Percentiles rank a stretch among this genome's conserved stretches.
Evolutionary conservation across 495 filamentous ascomycete species (phyloP).

Genomic region (Aspergillus cavernicola): DNA sequence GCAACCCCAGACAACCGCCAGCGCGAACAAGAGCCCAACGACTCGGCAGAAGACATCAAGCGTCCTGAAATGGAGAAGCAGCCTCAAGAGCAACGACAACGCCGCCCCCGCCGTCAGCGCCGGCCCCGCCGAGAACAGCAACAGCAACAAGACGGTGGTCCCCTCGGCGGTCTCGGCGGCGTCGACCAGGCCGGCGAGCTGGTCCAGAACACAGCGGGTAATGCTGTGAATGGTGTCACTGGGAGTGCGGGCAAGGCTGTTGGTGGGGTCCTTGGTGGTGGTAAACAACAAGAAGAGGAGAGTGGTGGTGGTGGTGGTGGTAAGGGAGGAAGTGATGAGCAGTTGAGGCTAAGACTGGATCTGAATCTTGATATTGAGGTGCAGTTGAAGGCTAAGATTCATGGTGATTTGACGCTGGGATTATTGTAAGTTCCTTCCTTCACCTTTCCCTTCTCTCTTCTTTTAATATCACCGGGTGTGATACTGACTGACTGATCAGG

Average conservation of each 20-base stretch:
- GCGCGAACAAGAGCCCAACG: constrained; percentile 26
- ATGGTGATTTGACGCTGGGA: constrained; percentile 80
- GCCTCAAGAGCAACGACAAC: constrained; percentile 20
- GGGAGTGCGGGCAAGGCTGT: constrained; percentile 56
- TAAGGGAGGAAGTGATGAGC: constrained; percentile 59
- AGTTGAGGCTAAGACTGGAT: constrained; percentile 73
- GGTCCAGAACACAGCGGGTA: constrained; percentile 62
- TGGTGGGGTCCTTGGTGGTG: constrained; percentile 44
- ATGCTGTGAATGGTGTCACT: constrained; percentile 54
- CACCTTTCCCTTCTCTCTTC: not conserved
- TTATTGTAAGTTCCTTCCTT: constrained; percentile 81
- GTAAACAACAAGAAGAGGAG: constrained; percentile 29
- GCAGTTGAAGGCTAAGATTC: constrained; percentile 83
- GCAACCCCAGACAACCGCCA: constrained; percentile 13
- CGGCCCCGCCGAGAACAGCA: constrained; percentile 4
- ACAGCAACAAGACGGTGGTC: constrained; percentile 38
- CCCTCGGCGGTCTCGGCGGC: constrained; percentile 52
- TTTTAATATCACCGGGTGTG: not conserved
- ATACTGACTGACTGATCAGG: constrained; percentile 8
- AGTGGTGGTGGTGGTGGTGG: constrained; percentile 30
- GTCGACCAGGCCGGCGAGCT: constrained; percentile 54
- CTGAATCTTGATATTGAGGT: constrained; percentile 86
- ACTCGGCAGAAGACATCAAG: constrained; percentile 34
- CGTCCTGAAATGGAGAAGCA: constrained; percentile 37
- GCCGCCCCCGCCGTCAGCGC: constrained; percentile 22